Conservation (phyloP, 306 rosid species). For the Prunus kanzakura region DNA sequence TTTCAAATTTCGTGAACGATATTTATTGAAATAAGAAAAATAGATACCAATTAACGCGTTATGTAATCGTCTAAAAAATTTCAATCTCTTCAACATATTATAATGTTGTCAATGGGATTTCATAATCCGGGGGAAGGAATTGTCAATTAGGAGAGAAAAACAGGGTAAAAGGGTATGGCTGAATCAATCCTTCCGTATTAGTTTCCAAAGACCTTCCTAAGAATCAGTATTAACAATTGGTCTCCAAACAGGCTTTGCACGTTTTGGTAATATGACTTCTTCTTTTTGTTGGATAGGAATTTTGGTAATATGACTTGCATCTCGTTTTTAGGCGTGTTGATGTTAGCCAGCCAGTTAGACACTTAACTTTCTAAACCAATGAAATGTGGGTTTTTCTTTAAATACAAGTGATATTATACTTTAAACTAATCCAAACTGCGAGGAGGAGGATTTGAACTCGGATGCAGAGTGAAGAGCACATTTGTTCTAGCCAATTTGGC, state of each 20-base stretch:
- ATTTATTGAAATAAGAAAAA: too few species aligned
- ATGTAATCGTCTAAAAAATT: too few species aligned
- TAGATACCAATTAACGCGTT: accelerated
- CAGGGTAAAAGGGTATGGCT: not conserved
- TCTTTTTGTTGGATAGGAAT: too few species aligned
- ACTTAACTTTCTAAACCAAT: not conserved
- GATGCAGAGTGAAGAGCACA: accelerated
- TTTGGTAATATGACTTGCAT: not conserved
- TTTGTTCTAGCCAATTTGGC: accelerated
- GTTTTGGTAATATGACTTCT: not conserved
- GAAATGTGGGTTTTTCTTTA: not conserved
- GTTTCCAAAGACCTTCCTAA: not conserved
- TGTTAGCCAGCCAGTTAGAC: not conserved
- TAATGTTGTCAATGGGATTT: not conserved
- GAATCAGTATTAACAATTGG: not conserved
- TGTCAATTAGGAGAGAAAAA: not conserved
- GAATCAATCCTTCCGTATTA: not conserved
- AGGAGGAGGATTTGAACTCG: accelerated
- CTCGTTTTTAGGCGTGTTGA: not conserved
- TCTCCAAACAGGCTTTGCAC: not conserved
- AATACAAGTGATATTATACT: too few species aligned
- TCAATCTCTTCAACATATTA: too few species aligned
- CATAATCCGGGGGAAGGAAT: not conserved
- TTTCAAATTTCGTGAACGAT: not conserved
- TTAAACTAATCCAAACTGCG: too few species aligned